Percentiles rank a stretch among this genome's conserved stretches.
phyloP scores from a whole-genome alignment of 331 rosid species.

The Malus hybrid region DNA sequence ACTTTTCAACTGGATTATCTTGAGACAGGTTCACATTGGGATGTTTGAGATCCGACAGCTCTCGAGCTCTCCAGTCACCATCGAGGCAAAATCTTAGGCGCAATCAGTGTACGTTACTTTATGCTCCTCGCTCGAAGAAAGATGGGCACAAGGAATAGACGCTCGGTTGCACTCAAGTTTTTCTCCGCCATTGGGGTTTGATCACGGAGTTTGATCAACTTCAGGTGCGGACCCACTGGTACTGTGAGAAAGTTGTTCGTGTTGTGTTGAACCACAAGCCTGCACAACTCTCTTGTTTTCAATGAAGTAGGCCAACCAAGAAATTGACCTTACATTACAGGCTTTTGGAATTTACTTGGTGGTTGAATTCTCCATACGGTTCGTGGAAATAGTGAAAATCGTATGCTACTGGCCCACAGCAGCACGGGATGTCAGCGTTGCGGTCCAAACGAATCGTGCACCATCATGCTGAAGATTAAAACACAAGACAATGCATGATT shows the following conservation, averaged over 20 bases:
- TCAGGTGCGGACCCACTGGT: neutral
- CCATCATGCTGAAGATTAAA: neutral
- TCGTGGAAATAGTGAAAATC: neutral
- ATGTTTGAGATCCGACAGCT: neutral
- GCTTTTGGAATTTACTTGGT: neutral
- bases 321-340: constrained; percentile 3
- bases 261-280: neutral
- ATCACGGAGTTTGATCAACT: no score
- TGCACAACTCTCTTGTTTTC: neutral
- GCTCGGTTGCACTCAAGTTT: neutral
- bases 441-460: neutral
- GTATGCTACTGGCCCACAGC: neutral
- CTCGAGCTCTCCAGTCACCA: neutral
- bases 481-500: no score
- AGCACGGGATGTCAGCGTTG: neutral
- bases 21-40: neutral
- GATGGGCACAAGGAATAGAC: neutral
- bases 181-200: neutral
- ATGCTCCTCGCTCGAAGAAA: neutral
- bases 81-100: neutral
- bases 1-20: neutral
- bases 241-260: neutral
- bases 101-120: neutral
- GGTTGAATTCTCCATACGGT: neutral
- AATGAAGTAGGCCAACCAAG: constrained; percentile 1